Conservation (phyloP, 345 rosid genomes). For the Carallia brachiata region DNA sequence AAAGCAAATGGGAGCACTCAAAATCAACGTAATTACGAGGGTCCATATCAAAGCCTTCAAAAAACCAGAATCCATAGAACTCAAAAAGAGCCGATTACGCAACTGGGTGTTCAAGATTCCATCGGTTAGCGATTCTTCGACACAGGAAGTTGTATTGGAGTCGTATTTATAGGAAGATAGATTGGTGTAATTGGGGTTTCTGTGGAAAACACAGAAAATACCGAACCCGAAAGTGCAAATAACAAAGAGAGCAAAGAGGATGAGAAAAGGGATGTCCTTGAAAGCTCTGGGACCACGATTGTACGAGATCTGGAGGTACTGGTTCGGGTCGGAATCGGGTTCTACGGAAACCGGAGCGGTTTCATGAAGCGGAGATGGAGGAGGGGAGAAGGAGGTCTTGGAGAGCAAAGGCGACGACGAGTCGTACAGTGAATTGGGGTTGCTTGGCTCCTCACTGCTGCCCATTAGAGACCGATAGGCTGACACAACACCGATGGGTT, state of each 20-base stretch:
- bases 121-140: conserved; percentile 26
- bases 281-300: conserved; percentile 67
- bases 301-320: conserved; percentile 86
- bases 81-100: background rate
- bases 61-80: conserved; percentile 37
- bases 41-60: conserved; percentile 56
- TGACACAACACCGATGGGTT: background rate
- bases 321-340: conserved; percentile 56
- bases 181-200: conserved; percentile 47
- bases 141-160: conserved; percentile 54
- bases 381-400: conserved; percentile 31
- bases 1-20: conserved; percentile 73
- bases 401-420: conserved; percentile 62
- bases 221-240: conserved; percentile 74
- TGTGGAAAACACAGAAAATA: conserved; percentile 60
- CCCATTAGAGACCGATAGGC: conserved; percentile 38
- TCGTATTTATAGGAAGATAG: conserved; percentile 57
- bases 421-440: conserved; percentile 38
- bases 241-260: conserved; percentile 61
- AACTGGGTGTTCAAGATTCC: background rate
- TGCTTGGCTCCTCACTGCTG: conserved; percentile 48
- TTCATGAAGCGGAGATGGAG: conserved; percentile 33
- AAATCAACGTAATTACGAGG: conserved; percentile 56
- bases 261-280: conserved; percentile 70
- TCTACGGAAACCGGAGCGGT: conserved; percentile 31